A percentile compares a stretch with the other conserved stretches of the same genome.
These are phyloP conservation scores for Pseudogymnoascus pannorum DNA, from an alignment of 2,329 filamentous ascomycete species.

Conservation along the genomic window DNA sequence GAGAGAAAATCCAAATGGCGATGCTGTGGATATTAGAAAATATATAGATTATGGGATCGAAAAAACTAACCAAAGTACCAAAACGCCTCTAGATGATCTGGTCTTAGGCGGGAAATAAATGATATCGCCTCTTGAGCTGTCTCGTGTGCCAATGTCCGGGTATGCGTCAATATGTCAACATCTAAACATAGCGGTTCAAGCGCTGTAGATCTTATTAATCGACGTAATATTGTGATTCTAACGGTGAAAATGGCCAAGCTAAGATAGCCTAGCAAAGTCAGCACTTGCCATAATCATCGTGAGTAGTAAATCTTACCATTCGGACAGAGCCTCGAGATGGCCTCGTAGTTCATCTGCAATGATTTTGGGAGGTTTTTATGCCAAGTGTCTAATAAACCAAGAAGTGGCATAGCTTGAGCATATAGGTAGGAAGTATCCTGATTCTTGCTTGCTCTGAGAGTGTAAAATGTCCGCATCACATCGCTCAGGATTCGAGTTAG, in stretches of 20 bases:
- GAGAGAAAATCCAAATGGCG: background rate
- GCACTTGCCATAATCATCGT: background rate
- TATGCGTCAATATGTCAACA: background rate
- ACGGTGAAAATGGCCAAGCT: conserved; percentile 45
- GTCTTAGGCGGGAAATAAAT: background rate
- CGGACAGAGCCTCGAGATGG: conserved; percentile 33
- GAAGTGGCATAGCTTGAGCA: conserved; percentile 38
- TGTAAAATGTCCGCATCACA: conserved; percentile 43
- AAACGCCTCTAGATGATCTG: background rate
- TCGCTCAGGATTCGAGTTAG: conserved; percentile 45
- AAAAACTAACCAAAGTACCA: background rate
- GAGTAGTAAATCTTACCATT: background rate
- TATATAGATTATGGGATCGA: background rate
- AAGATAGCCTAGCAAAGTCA: conserved; percentile 35
- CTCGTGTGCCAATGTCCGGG: background rate
- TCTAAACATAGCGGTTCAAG: background rate
- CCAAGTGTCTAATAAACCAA: conserved; percentile 42
- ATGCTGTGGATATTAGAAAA: background rate
- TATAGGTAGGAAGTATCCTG: conserved; percentile 19
- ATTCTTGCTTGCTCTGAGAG: conserved; percentile 23
- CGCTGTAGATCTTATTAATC: background rate
- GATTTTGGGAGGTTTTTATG: conserved; percentile 39
- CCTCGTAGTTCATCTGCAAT: conserved; percentile 38
- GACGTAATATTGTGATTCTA: conserved; percentile 35
- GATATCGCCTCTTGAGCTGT: background rate